Conservation (phyloP, 2,329 filamentous ascomycete genomes). For the Aspergillus nomiae region DNA sequence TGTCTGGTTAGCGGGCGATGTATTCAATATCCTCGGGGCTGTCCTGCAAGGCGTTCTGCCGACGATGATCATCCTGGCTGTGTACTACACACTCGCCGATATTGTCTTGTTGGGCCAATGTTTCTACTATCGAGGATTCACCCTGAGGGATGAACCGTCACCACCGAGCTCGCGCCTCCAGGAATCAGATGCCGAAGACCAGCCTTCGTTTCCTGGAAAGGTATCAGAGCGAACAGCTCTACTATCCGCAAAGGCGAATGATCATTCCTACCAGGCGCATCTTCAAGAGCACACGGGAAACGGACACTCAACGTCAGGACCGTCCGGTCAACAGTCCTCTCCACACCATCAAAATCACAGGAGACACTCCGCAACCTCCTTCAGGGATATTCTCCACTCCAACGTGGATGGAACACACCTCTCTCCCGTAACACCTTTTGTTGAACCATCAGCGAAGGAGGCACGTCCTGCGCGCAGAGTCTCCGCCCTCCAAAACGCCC, state of each 20-base stretch:
- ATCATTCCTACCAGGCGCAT: conserved; percentile 17
- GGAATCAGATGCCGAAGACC: conserved; percentile 19
- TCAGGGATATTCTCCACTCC: conserved; percentile 50
- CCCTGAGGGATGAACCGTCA: conserved; percentile 35
- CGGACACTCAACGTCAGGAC: conserved; percentile 5
- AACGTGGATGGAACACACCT: conserved; percentile 67
- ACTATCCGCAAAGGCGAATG: conserved; percentile 24
- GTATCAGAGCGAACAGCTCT: conserved; percentile 35
- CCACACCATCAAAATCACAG: conserved; percentile 18
- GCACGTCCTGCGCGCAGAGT: conserved; percentile 28
- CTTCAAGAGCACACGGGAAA: conserved; percentile 5
- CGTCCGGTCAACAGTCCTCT: conserved; percentile 18
- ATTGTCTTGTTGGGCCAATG: conserved; percentile 85
- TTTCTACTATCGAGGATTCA: conserved; percentile 92
- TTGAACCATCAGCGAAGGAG: conserved; percentile 49
- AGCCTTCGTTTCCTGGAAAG: conserved; percentile 15
- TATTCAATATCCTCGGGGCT: conserved; percentile 95
- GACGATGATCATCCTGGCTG: conserved; percentile 92
- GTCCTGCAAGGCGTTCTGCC: conserved; percentile 88
- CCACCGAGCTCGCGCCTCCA: conserved; percentile 15
- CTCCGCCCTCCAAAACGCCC: conserved; percentile 49
- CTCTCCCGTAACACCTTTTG: conserved; percentile 80
- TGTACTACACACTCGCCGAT: conserved; percentile 92
- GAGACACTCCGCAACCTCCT: conserved; percentile 35
- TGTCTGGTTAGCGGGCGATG: conserved; percentile 89